These are phyloP conservation scores for Rhazya stricta DNA, from an alignment of 257 asterid genomes.

Conservation along the genomic window DNA sequence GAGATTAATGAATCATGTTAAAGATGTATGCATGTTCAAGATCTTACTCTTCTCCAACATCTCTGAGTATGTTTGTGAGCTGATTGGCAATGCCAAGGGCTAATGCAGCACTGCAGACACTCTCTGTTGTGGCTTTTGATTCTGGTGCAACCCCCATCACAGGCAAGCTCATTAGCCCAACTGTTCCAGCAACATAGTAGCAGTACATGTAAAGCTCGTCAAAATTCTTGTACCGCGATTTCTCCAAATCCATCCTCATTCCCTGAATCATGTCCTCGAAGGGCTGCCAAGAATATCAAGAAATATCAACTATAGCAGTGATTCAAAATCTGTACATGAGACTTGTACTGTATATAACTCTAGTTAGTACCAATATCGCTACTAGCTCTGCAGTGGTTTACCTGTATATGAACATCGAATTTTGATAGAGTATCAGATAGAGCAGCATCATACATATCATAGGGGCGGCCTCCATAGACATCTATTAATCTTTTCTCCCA, in stretches of 20 bases:
- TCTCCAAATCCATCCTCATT: background rate
- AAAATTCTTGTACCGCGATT: background rate
- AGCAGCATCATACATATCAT: no score
- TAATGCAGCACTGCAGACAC: constrained; percentile 16
- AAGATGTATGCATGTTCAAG: background rate
- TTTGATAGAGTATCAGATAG: background rate
- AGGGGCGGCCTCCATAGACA: background rate
- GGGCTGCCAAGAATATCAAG: background rate
- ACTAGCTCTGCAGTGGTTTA: background rate
- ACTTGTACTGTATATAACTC: no score
- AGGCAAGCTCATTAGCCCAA: background rate
- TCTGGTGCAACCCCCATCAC: constrained; percentile 6
- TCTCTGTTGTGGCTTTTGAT: constrained; percentile 6
- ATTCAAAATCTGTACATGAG: background rate
- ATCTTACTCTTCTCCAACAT: constrained; percentile 24
- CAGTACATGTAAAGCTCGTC: background rate
- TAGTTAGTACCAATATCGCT: no score
- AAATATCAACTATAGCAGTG: no score
- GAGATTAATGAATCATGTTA: no score
- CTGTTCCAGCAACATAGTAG: background rate
- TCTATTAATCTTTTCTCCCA: constrained; percentile 3
- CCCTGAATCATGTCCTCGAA: background rate
- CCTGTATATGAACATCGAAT: background rate
- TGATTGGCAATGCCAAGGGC: constrained; percentile 22
- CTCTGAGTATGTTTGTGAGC: constrained; percentile 19